Evolutionary conservation across 192 early-diverging fungal species (phyloP).

Genomic region (Spinellus fusiger): DNA sequence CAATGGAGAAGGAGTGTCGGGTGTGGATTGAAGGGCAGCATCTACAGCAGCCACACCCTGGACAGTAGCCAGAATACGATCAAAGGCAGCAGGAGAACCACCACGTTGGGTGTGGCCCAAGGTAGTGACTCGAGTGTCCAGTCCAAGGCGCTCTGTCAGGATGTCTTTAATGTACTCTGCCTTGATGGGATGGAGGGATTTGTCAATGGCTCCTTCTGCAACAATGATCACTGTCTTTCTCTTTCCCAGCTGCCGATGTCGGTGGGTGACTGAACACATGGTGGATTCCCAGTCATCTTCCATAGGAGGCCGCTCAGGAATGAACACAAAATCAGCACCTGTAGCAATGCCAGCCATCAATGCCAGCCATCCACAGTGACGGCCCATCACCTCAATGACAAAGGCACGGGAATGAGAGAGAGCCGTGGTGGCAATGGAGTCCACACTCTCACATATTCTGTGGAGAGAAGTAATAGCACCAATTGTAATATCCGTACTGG

Average conservation of each 20-base stretch:
- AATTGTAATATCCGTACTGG: slow-evolving; percentile 89
- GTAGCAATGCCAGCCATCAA: slow-evolving; percentile 81
- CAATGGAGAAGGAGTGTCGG: slow-evolving; percentile 84
- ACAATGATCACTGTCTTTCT: slow-evolving; percentile 94
- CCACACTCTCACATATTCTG: slow-evolving; percentile 93
- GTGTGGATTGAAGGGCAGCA: slow-evolving; percentile 78
- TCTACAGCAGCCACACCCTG: slow-evolving; percentile 95
- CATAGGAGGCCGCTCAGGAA: slow-evolving; percentile 88
- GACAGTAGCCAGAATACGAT: slow-evolving; percentile 89
- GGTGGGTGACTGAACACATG: slow-evolving; percentile 63
- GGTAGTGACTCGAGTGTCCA: slow-evolving; percentile 92
- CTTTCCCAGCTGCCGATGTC: slow-evolving; percentile 76
- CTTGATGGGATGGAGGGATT: slow-evolving; percentile 81
- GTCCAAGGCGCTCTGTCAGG: slow-evolving; percentile 66
- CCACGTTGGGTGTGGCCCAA: slow-evolving; percentile 96
- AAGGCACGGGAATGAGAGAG: slow-evolving; percentile 94
- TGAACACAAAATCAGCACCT: slow-evolving; percentile 93
- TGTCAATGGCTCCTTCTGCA: slow-evolving; percentile 93
- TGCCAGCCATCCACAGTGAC: slow-evolving; percentile 95
- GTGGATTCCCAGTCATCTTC: slow-evolving; percentile 82
- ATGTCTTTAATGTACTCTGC: slow-evolving; percentile 79
- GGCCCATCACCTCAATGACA: slow-evolving; percentile 97
- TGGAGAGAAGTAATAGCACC: slow-evolving; percentile 90
- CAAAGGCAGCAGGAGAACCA: slow-evolving; percentile 83
- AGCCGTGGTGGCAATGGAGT: slow-evolving; percentile 88